A percentile compares a stretch with the other conserved stretches of the same genome.
These are phyloP conservation scores for Leccinum laetum DNA, from an alignment of 1,284 basidiomycete species.

Conservation along the genomic window DNA sequence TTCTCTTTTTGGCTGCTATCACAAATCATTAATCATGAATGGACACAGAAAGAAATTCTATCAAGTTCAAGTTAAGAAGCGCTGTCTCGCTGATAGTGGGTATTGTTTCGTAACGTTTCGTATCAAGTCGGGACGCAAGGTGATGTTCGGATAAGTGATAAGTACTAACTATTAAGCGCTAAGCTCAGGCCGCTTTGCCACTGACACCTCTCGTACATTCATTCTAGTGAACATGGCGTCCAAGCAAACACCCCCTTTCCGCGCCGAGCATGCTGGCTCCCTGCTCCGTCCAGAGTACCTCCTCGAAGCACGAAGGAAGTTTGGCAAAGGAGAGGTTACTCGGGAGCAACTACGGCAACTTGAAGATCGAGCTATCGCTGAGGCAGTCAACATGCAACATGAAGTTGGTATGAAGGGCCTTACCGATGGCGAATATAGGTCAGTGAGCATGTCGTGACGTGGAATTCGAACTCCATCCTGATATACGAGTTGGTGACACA, in stretches of 20 bases:
- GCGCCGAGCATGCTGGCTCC: not conserved
- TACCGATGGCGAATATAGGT: constrained; percentile 33
- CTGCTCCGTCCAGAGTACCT: not conserved
- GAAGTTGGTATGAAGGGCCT: not conserved
- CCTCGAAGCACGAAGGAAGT: constrained; percentile 15
- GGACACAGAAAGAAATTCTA: not conserved
- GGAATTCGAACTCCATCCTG: constrained; percentile 38
- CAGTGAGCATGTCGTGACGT: constrained; percentile 47
- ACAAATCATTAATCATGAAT: no score
- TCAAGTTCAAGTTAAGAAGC: not conserved
- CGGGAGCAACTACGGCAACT: constrained; percentile 42
- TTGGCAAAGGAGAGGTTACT: constrained; percentile 38
- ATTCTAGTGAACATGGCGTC: not conserved
- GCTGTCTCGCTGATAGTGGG: no score
- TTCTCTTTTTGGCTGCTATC: no score
- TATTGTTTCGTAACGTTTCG: no score
- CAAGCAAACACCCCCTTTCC: not conserved
- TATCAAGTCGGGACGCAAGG: no score
- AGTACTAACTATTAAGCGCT: no score
- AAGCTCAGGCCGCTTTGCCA: not conserved
- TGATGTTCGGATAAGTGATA: no score
- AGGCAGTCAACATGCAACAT: constrained; percentile 56
- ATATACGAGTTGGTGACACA: constrained; percentile 4
- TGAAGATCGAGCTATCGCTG: constrained; percentile 55
- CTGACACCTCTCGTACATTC: not conserved